Base-by-base conservation (phyloP, 495 filamentous ascomycete genomes). In the Xylaria nigripes region DNA sequence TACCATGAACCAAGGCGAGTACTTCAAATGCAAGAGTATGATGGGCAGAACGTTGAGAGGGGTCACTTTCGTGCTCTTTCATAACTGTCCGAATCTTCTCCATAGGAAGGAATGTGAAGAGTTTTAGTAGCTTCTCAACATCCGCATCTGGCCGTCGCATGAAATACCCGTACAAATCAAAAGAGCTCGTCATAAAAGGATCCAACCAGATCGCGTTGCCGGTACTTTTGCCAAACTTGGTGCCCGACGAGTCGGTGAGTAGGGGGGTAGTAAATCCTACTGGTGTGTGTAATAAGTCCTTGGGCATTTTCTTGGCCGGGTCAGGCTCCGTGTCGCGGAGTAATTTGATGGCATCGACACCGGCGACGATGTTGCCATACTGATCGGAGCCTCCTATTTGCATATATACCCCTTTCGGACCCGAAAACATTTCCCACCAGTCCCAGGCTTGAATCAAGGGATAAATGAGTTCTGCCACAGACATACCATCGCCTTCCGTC, bases 131-230 rank as follows among this genome's bases (percentile, higher is more conserved):
- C 4, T 76, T 77, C 68, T 85, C 85, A 0, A 96, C 81, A 27
- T 87, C 83, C 12, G 78, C 81, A 65, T 99, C 93, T 0, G 90
- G 74, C 0, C 83, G 86, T n/a, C 86, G 80, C 27, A 95, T 75
- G 54, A 96, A 93, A 75, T 88, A 97, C 23, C 75, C 73, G 67
- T 97, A 97, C 2, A 97, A 76, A 54, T 96, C 88, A 58, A 91
- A 97, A 0, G 81, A 69, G 21, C 78, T 82, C 0, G 92, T 96
- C 78, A 87, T 79, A 58, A 82, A 82, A 48, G 71, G 76, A 67
- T 96, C 89, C 2, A 99, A 80, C 93, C 93, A 97, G 19, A 99
- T 71, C 2, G 94, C 91, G 66, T 96, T 97, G 13, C 90, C 92
- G 16, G 90, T 86, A 50, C 86, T 94, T 69, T 99, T 99, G 16